Base-by-base conservation (phyloP, 805 yeast genomes). In the Candida broadrunensis region DNA sequence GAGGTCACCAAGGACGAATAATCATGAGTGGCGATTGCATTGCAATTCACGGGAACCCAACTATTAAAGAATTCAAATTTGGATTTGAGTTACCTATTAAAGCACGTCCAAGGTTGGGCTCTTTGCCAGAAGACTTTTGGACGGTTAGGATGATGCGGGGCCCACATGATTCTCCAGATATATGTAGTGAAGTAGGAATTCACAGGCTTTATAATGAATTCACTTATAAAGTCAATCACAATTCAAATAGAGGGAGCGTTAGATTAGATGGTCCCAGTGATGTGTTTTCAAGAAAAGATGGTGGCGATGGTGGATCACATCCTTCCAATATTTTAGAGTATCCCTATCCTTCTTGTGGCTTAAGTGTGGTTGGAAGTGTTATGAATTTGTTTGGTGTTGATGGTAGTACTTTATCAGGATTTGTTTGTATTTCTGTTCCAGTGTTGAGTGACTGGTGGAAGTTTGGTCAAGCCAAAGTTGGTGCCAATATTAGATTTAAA, bases 301-400 rank as follows among this genome's bases (percentile, higher is more conserved):
- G 98, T 67, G 99, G 98, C 45, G 96, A 89, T 55, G 99, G 91
- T 43, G 99, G 99, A 42, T 73, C 91, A 56, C 99, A 91, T 70
- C 99, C 99, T 37, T 89, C 97, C 13, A 91, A 91, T 65, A 90
- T 96, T 33, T 98, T 91, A 60, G 99, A 91, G 68, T 93, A 91
- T 58, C 98, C 91, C 38, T 91, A 91, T 61, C 88, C 98, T 1
- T 68, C 88, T 38, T 98, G 99, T 54, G 98, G 98, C 23, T 83
- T 91, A 62, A 93, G 93, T 66, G 93, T 93, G 61, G 91, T 98
- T 26, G 99, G 99, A 65, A 97, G 93, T 66, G 98, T 91, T 64
- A 98, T 98, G 1, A 98, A 93, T 25, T 88, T 91, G 48, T 75
- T 91, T 62, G 88, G 98, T 2, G 88, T 97, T 58, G 99, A 91